These are phyloP conservation scores for Pseudohalonectria lignicola DNA, from an alignment of 2,329 filamentous ascomycete species.

Conservation along the genomic window DNA sequence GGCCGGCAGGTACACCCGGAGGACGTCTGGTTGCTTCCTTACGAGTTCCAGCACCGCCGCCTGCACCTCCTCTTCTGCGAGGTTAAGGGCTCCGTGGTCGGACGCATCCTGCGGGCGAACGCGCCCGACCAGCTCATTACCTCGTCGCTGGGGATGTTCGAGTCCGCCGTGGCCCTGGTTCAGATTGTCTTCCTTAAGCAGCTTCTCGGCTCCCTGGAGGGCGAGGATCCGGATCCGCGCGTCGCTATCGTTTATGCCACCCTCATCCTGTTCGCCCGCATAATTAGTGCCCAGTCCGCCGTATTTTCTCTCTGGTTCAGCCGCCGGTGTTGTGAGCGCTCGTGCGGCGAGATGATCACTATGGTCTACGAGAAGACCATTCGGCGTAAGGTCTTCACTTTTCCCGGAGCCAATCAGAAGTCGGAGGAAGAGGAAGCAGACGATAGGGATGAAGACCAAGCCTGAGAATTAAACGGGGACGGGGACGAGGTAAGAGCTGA, in stretches of 20 bases:
- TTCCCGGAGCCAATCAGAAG: conserved; percentile 16
- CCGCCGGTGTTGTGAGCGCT: conserved; percentile 71
- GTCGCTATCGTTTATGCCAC: conserved; percentile 56
- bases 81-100: conserved; percentile 61
- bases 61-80: conserved; percentile 67
- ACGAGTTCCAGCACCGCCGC: conserved; percentile 69
- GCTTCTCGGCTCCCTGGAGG: conserved; percentile 55
- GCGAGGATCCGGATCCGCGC: conserved; percentile 27
- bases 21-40: conserved; percentile 72
- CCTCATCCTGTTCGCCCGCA: conserved; percentile 46
- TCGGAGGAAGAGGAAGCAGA: conserved; percentile 15
- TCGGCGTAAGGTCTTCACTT: conserved; percentile 45
- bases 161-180: conserved; percentile 43
- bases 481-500: no score
- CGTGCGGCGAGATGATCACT: conserved; percentile 74
- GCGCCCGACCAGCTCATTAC: conserved; percentile 66
- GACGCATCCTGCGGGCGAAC: conserved; percentile 62
- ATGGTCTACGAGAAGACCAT: conserved; percentile 74
- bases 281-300: conserved; percentile 52
- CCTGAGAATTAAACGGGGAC: no score
- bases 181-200: conserved; percentile 62
- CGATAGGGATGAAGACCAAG: conserved; percentile 15
- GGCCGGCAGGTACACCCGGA: conserved; percentile 59
- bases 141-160: conserved; percentile 50
- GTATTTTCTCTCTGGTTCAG: conserved; percentile 72